Base-by-base conservation (phyloP, 257 asterid species). In the Solanum piurae region DNA sequence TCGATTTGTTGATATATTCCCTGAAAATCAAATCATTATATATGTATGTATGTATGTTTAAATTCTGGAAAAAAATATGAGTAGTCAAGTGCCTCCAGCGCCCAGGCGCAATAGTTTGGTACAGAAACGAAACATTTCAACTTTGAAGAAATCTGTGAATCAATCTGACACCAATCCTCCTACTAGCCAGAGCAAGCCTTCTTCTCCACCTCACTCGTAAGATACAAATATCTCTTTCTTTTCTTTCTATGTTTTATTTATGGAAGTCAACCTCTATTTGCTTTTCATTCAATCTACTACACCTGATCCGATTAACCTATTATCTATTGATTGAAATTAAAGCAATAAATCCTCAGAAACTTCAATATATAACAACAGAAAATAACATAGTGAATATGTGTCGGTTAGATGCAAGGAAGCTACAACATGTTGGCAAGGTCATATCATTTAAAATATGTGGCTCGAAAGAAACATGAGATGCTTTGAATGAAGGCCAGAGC, bases 171-270 rank as follows among this genome's bases (percentile, higher is more conserved):
- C 86, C 46, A 80, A 87, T 23, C 87, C 66, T 20, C 86, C 71
- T 38, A n/a, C 87, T 80, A 52, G 34, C 87, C 85, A 80, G 9
- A 52, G 46, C 42, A 87, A 87, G 38, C 87, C 89, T 31, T 68
- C 87, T 66, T 87, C 89, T 62, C 89, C 89, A 10, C 23, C 71
- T 68, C 84, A 87, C 64, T 29, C 87, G 89, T 87, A 83, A 83
- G 76, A 7, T 21, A 72, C 27, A 34, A 33, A 8, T 7, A 69
- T 69, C 23, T 33, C 25, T 33, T 20, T 73, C 7, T 73, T 55
- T 55, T 73, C 7, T 73, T 55, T 55, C n/a, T 55, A 69, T 69
- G 38, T 69, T 69, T 27, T 69, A 52, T 52, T 52, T 18, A 69
- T 69, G 42, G 79, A 34, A 72, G 79, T 33, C 40, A 34, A 69